Evolutionary conservation across 2,329 filamentous ascomycete genomes (phyloP).

Genomic region (Fusarium temperatum): DNA sequence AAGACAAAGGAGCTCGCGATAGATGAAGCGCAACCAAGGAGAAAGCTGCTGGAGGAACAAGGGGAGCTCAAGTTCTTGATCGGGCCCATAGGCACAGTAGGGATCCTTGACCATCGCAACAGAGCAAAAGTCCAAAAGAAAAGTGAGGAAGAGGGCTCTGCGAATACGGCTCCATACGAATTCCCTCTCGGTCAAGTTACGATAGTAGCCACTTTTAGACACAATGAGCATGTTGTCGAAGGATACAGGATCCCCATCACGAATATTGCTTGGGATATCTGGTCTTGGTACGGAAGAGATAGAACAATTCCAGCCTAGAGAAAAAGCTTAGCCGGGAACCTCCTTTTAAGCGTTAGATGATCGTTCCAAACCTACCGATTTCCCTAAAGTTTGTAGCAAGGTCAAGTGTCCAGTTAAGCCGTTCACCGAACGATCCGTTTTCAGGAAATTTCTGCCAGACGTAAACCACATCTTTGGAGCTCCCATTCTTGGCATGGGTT

Average conservation of each 20-base stretch:
- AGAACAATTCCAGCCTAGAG: conserved; percentile 64
- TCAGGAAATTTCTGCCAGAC: conserved; percentile 69
- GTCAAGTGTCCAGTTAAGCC: conserved; percentile 65
- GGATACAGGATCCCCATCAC: conserved; percentile 50
- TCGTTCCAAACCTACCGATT: conserved; percentile 53
- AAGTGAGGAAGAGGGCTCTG: conserved; percentile 64
- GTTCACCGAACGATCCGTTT: conserved; percentile 56
- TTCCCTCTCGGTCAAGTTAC: conserved; percentile 51
- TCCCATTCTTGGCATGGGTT: background rate
- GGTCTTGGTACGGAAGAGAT: conserved; percentile 61
- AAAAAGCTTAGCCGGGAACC: background rate
- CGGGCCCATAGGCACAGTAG: conserved; percentile 72
- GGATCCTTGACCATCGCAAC: conserved; percentile 77
- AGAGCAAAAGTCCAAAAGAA: conserved; percentile 76
- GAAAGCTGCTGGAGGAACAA: conserved; percentile 55
- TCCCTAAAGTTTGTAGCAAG: conserved; percentile 64
- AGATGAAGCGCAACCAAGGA: conserved; percentile 57
- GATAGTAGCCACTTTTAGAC: conserved; percentile 58
- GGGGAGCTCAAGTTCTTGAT: conserved; percentile 51
- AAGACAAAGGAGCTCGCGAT: conserved; percentile 66
- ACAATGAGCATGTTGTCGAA: conserved; percentile 53
- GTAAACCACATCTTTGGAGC: conserved; percentile 55
- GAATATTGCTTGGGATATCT: conserved; percentile 46
- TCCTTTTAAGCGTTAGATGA: background rate
- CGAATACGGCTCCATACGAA: conserved; percentile 58